Base-by-base conservation (phyloP, 371 early-diverging fungal species). In the Mortierella sp. region DNA sequence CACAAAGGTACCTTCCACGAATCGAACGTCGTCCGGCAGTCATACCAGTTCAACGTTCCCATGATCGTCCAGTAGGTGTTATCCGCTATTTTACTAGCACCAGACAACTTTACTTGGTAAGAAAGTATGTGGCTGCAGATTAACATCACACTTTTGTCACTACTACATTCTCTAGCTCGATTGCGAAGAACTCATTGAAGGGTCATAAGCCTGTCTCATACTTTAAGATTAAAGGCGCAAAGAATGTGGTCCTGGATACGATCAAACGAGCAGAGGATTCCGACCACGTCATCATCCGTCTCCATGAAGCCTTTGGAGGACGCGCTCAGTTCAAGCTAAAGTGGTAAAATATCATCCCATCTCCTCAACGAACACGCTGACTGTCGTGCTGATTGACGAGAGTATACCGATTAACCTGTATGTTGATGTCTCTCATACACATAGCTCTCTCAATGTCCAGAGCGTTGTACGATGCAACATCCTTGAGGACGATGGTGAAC, bases 221-320 rank as follows among this genome's bases (percentile, higher is more conserved):
- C 71, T 93, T 96, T 82, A 81, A 87, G 21, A 76, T 95, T 60
- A 90, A 92, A n/a, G 90, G 90, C 48, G 88, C 90, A 18, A 88
- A 89, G n/a, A 95, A 95, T 75, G 91, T 97, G 12, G 93, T 98
- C 14, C 87, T 98, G 71, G 98, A 98, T 83, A 96, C 97, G 0
- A 88, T 98, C 78, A 98, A 98, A 87, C 80, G 90, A 14, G 95
- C 98, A 2, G 98, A 98, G 88, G 97, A 97, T 83, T 86, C 89
- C 8, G 88, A 93, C 43, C 88, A 90, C 63, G 72, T 98, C 24
- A 90, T 98, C 44, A 76, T 99, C 35, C 91, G 99, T 58, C 76
- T 98, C 12, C 97, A 97, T 85, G 99, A 99, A 87, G 94, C 97
- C 0, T 96, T 93, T 87, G 99, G 99, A n/a, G 98, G 98, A 10